A percentile compares a stretch with the other conserved stretches of the same genome.
These are phyloP conservation scores for Rubroboletus satanas DNA, from an alignment of 768 basidiomycete genomes.

Conservation along the genomic window DNA sequence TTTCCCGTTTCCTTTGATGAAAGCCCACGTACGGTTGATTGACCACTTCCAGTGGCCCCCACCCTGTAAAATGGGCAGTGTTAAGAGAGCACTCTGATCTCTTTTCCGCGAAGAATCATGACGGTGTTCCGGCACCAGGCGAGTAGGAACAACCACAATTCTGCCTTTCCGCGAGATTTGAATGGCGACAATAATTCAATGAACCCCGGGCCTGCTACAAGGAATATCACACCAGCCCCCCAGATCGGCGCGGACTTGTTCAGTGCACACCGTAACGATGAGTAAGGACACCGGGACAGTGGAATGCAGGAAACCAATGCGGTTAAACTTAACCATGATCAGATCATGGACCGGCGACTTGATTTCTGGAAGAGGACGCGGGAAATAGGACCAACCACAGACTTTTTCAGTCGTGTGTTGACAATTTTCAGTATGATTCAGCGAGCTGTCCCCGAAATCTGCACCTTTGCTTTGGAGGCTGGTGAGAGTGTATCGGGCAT, in stretches of 20 bases:
- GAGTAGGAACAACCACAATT: constrained; percentile 30
- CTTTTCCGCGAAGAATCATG: constrained; percentile 28
- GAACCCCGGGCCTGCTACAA: constrained; percentile 31
- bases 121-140: background rate
- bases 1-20: background rate
- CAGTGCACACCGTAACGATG: no score
- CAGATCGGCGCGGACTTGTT: no score
- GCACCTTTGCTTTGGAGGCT: no score
- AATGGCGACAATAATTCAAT: constrained; percentile 31
- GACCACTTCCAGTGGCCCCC: constrained; percentile 36
- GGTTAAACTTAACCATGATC: no score
- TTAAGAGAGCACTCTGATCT: constrained; percentile 26
- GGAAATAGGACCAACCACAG: constrained; percentile 9
- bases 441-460: no score
- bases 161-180: constrained; percentile 40
- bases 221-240: constrained; percentile 38
- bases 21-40: constrained; percentile 31
- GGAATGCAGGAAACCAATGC: no score
- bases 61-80: constrained; percentile 18
- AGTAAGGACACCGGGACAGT: no score
- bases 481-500: no score
- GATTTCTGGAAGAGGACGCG: no score
- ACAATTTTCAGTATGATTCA: no score
- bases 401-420: no score
- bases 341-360: no score